A percentile compares a stretch with the other conserved stretches of the same genome.
Evolutionary conservation across 441 rosid species (phyloP).

Genomic region (Populus trichocarpa): DNA sequence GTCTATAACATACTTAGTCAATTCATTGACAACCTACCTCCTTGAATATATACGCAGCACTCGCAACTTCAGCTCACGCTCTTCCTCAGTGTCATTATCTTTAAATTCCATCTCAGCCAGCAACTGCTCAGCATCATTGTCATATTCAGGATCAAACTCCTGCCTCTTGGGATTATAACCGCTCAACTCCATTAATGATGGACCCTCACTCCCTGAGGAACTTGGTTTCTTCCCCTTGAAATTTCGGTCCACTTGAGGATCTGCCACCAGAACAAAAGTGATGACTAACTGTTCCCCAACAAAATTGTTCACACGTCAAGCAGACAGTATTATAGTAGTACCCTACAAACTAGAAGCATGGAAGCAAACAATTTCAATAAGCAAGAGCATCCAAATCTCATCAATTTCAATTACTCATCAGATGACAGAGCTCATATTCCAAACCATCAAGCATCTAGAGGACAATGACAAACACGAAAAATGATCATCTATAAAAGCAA

Average conservation of each 20-base stretch:
- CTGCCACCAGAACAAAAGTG: constrained; percentile 23
- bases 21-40: constrained; percentile 41
- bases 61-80: constrained; percentile 75
- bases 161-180: constrained; percentile 76
- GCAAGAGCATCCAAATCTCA: not conserved
- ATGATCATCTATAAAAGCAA: not conserved
- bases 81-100: constrained; percentile 79
- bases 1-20: not conserved
- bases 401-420: not conserved
- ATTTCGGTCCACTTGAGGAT: constrained; percentile 55
- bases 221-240: constrained; percentile 67
- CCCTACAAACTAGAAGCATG: not conserved
- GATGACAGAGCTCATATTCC: not conserved
- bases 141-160: constrained; percentile 93
- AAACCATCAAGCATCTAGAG: not conserved
- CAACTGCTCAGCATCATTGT: constrained; percentile 90
- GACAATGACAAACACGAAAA: not conserved
- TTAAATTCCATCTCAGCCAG: constrained; percentile 98
- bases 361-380: not conserved
- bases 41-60: constrained; percentile 75
- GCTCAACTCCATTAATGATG: constrained; percentile 65
- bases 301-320: not conserved
- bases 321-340: not conserved
- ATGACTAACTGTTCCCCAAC: not conserved
- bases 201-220: constrained; percentile 51